phyloP scores from a whole-genome alignment of 2,329 filamentous ascomycete species.

The Aspergillus sp. region DNA sequence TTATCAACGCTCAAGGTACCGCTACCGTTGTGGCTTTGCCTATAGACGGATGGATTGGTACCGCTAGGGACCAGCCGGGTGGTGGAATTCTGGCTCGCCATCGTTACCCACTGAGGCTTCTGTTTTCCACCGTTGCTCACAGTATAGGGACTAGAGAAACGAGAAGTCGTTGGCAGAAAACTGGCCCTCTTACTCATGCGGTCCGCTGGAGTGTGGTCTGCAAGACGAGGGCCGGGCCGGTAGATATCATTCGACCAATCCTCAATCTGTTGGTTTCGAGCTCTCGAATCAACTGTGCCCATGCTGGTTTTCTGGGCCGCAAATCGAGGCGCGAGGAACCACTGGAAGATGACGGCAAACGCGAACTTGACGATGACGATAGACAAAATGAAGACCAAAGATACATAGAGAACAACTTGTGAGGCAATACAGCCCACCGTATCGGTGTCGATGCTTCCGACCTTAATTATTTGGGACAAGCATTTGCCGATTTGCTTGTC shows the following conservation, averaged over 20 bases:
- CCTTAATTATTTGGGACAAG: conserved; percentile 90
- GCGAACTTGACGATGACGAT: conserved; percentile 84
- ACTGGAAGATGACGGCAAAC: conserved; percentile 90
- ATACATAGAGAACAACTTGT: conserved; percentile 93
- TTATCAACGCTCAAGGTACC: conserved; percentile 53
- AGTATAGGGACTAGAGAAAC: conserved; percentile 89
- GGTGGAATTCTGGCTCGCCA: conserved; percentile 84
- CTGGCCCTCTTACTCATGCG: conserved; percentile 77
- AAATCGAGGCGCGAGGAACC: conserved; percentile 88
- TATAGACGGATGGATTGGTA: conserved; percentile 65
- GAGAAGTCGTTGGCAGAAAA: conserved; percentile 89
- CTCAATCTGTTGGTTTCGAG: conserved; percentile 89
- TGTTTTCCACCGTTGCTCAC: conserved; percentile 62
- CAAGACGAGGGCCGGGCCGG: conserved; percentile 77
- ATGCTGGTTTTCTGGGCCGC: conserved; percentile 84
- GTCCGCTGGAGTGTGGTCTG: conserved; percentile 71
- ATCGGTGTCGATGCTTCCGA: conserved; percentile 92
- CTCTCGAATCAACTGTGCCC: conserved; percentile 70
- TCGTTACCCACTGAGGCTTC: conserved; percentile 73
- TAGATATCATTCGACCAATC: conserved; percentile 99
- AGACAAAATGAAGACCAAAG: conserved; percentile 84
- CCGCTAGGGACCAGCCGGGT: conserved; percentile 64
- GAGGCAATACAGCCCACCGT: conserved; percentile 97
- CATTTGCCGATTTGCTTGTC: conserved; percentile 86
- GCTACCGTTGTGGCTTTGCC: conserved; percentile 54